Evolutionary conservation across 208 protist species (phyloP).

Genomic region (Acanthamoeba triangularis): DNA sequence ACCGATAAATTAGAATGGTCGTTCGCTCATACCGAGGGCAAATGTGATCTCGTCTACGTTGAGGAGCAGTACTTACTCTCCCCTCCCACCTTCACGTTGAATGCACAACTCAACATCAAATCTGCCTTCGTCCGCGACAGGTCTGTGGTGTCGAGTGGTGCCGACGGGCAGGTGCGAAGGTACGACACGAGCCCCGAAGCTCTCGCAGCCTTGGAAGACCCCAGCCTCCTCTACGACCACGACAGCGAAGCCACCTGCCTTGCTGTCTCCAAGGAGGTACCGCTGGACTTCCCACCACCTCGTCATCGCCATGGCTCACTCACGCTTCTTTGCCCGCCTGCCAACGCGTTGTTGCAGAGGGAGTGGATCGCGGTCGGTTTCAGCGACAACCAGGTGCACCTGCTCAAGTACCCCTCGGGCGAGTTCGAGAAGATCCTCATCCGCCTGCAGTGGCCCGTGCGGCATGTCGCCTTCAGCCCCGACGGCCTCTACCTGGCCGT

Average conservation of each 20-base stretch:
- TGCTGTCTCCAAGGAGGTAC: conserved; percentile 27
- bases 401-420: conserved; percentile 45
- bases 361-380: conserved; percentile 51
- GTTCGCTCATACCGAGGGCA: conserved; percentile 2
- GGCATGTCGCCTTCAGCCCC: conserved; percentile 43
- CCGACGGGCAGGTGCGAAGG: conserved; percentile 14
- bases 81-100: too few relatives aligned
- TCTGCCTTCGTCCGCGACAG: neutral
- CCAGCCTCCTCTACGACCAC: conserved; percentile 34
- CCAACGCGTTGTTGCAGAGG: neutral
- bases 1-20: conserved; percentile 34
- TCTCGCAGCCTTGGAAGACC: neutral
- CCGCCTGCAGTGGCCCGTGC: conserved; percentile 31
- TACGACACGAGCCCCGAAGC: conserved; percentile 21
- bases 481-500: conserved; percentile 52
- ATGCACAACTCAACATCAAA: neutral
- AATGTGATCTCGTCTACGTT: conserved; percentile 22
- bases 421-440: conserved; percentile 61
- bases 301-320: neutral
- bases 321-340: neutral
- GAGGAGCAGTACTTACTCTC: neutral
- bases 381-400: conserved; percentile 44
- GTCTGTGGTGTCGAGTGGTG: neutral
- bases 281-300: too few relatives aligned
- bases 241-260: neutral